These are phyloP conservation scores for Clonostachys rosea DNA, from an alignment of 2,329 filamentous ascomycete genomes.

Conservation along the genomic window DNA sequence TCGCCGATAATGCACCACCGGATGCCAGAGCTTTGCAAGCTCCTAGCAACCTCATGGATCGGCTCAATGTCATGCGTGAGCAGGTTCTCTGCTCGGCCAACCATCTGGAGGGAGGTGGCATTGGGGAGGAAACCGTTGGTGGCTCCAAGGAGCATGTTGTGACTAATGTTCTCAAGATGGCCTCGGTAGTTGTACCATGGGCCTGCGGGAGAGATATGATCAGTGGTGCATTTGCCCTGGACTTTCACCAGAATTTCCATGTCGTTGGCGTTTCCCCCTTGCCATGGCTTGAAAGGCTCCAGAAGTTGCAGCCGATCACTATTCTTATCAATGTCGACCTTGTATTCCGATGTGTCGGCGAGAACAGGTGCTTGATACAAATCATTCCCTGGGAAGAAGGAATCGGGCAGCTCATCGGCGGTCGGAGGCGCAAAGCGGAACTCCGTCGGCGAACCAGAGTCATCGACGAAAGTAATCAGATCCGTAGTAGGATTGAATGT, in stretches of 20 bases:
- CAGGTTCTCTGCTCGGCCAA: constrained; percentile 18
- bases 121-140: constrained; percentile 20
- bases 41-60: constrained; percentile 17
- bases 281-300: constrained; percentile 17
- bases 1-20: constrained; percentile 25
- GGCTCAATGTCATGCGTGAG: constrained; percentile 7
- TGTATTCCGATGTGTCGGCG: constrained; percentile 8
- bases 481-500: constrained; percentile 21
- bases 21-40: constrained; percentile 9
- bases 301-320: constrained; percentile 22
- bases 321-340: constrained; percentile 15
- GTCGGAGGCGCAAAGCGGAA: constrained; percentile 19
- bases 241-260: constrained; percentile 24
- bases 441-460: not conserved
- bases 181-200: constrained; percentile 31
- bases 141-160: constrained; percentile 26
- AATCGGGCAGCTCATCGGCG: constrained; percentile 14
- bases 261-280: constrained; percentile 9
- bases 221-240: constrained; percentile 28
- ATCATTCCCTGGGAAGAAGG: constrained; percentile 14
- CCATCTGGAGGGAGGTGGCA: constrained; percentile 9
- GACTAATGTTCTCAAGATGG: constrained; percentile 29
- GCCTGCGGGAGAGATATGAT: constrained; percentile 29
- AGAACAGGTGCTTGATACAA: constrained; percentile 14
- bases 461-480: constrained; percentile 6